These are phyloP conservation scores for Megacollybia marginata DNA, from an alignment of 768 basidiomycete genomes.

Conservation along the genomic window DNA sequence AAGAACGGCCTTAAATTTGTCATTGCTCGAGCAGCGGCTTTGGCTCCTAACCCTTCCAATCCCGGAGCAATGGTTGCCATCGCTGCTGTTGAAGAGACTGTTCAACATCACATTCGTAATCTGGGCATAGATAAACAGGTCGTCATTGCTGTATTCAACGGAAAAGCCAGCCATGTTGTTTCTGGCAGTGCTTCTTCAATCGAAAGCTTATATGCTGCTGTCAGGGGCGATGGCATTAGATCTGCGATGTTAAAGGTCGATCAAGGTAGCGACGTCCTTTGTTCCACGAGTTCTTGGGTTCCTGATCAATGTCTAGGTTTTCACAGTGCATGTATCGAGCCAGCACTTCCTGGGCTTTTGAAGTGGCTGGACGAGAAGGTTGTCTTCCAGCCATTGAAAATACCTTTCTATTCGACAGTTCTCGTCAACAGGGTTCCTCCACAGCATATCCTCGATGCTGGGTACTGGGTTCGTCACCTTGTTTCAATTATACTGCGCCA, in stretches of 20 bases:
- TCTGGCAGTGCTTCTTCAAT: slow-evolving; percentile 22
- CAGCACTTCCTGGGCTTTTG: slow-evolving; percentile 9
- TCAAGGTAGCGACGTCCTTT: slow-evolving; percentile 17
- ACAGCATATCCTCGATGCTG: slow-evolving; percentile 12
- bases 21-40: slow-evolving; percentile 19
- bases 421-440: slow-evolving; percentile 18
- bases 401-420: slow-evolving; percentile 23
- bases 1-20: slow-evolving; percentile 23
- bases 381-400: slow-evolving; percentile 12
- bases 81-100: slow-evolving; percentile 15
- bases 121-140: slow-evolving; percentile 15
- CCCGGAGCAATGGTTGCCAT: slow-evolving; percentile 28
- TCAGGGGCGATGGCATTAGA: slow-evolving; percentile 19
- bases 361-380: slow-evolving; percentile 20
- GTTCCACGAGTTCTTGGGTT: neutral
- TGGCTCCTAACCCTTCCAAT: slow-evolving; percentile 17
- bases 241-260: slow-evolving; percentile 22
- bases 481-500: neutral
- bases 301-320: too few species aligned
- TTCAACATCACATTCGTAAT: slow-evolving; percentile 15
- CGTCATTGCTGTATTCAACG: slow-evolving; percentile 23
- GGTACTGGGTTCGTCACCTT: slow-evolving; percentile 21
- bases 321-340: slow-evolving; percentile 25
- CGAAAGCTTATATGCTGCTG: slow-evolving; percentile 16
- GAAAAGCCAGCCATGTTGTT: slow-evolving; percentile 18